phyloP scores from a whole-genome alignment of 108 stramenopile genomes.

The Nitzschia inconspicua region DNA sequence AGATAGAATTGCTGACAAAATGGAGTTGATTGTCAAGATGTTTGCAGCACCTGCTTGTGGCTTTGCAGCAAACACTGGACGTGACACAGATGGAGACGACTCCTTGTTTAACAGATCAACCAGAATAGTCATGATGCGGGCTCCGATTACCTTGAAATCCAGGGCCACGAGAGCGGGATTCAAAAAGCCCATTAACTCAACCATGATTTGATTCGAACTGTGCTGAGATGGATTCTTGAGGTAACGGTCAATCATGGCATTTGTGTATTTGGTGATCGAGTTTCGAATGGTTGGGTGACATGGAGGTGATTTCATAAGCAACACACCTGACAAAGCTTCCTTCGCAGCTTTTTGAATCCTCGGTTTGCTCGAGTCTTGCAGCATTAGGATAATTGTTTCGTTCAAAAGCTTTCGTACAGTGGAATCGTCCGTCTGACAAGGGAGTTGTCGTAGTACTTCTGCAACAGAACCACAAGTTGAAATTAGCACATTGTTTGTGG shows the following conservation, averaged over 20 bases:
- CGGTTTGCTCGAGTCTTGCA: slow-evolving; percentile 41
- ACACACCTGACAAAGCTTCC: slow-evolving; percentile 34
- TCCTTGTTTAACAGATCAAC: slow-evolving; percentile 33
- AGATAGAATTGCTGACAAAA: slow-evolving; percentile 40
- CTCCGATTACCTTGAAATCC: slow-evolving; percentile 39
- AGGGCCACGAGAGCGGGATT: slow-evolving; percentile 34
- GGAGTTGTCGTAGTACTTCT: slow-evolving; percentile 13
- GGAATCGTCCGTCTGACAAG: slow-evolving; percentile 3
- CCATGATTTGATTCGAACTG: slow-evolving; percentile 4
- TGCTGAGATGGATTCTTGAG: slow-evolving; percentile 15
- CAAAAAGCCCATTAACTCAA: slow-evolving; percentile 19
- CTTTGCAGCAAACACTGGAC: slow-evolving; percentile 26
- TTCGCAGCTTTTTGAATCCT: slow-evolving; percentile 58
- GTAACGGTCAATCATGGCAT: slow-evolving; percentile 8
- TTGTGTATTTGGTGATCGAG: not conserved
- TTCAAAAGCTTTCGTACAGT: slow-evolving; percentile 28
- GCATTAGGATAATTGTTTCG: slow-evolving; percentile 42
- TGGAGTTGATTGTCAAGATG: slow-evolving; percentile 33
- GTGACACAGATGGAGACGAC: slow-evolving; percentile 1
- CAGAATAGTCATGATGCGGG: slow-evolving; percentile 44
- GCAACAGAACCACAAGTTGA: slow-evolving; percentile 21
- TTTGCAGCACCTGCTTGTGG: slow-evolving; percentile 21
- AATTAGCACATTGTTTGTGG: slow-evolving; percentile 21
- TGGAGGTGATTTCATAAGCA: slow-evolving; percentile 27
- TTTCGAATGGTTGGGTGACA: slow-evolving; percentile 29